These are phyloP conservation scores for Immersiporthe knoxdaviesiana DNA, from an alignment of 2,329 filamentous ascomycete genomes.

Conservation along the genomic window DNA sequence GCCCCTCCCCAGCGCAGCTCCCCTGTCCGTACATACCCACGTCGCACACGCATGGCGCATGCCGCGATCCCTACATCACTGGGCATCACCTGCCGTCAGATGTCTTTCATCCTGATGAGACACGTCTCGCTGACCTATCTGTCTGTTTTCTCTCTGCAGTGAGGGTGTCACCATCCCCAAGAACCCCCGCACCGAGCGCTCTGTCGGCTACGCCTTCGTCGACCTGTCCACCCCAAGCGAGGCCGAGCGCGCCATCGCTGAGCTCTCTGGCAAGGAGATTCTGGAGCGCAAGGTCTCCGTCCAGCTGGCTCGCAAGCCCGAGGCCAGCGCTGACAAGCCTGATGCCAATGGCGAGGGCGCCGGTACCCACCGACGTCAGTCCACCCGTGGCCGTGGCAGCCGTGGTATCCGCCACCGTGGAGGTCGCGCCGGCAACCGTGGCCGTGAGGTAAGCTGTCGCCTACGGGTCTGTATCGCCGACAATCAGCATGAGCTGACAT, in stretches of 20 bases:
- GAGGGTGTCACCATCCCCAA: slow-evolving; percentile 99
- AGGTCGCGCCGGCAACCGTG: slow-evolving; percentile 54
- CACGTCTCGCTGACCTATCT: slow-evolving; percentile 40
- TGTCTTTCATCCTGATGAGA: background rate
- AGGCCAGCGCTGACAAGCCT: slow-evolving; percentile 76
- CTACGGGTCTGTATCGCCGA: background rate
- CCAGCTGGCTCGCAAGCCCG: slow-evolving; percentile 96
- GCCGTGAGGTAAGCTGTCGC: slow-evolving; percentile 60
- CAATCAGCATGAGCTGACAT: slow-evolving; percentile 30
- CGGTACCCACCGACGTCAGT: slow-evolving; percentile 64
- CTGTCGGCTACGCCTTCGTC: slow-evolving; percentile 98
- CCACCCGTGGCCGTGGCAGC: slow-evolving; percentile 65
- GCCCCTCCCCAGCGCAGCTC: background rate
- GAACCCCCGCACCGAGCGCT: slow-evolving; percentile 98
- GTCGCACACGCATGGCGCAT: slow-evolving; percentile 10
- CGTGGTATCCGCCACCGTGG: slow-evolving; percentile 69
- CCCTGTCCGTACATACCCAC: background rate
- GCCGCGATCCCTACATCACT: background rate
- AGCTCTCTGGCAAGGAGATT: slow-evolving; percentile 97
- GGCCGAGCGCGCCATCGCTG: slow-evolving; percentile 91
- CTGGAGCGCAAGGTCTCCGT: slow-evolving; percentile 99
- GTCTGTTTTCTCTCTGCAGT: slow-evolving; percentile 62
- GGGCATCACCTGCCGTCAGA: background rate
- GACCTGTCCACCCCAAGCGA: slow-evolving; percentile 93
- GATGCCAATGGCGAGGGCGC: slow-evolving; percentile 80